A percentile compares a stretch with the other conserved stretches of the same genome.
These are phyloP conservation scores for Pythium biforme DNA, from an alignment of 352 stramenopile species.

Conservation along the genomic window DNA sequence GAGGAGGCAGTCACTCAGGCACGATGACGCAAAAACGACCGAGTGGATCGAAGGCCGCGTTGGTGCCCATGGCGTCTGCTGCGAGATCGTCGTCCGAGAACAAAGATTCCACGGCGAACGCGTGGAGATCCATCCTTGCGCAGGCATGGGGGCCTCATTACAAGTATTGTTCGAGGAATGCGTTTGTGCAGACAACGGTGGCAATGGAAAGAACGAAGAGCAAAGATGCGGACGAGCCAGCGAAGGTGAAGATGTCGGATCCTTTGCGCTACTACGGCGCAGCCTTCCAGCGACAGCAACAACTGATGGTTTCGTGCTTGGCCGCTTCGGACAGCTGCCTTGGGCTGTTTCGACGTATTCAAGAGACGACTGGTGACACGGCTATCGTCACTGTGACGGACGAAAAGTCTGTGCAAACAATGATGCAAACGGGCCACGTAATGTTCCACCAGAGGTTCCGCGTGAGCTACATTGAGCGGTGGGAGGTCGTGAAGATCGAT, in stretches of 20 bases:
- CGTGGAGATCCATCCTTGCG: slow-evolving; percentile 15
- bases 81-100: neutral
- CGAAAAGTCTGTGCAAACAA: slow-evolving; percentile 46
- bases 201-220: neutral
- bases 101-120: slow-evolving; percentile 2
- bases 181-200: slow-evolving; percentile 9
- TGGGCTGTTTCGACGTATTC: slow-evolving; percentile 11
- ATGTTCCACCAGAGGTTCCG: slow-evolving; percentile 72
- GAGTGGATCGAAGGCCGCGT: slow-evolving; percentile 4
- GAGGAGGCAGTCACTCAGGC: neutral
- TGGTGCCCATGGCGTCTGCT: neutral
- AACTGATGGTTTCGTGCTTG: slow-evolving; percentile 5
- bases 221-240: neutral
- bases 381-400: slow-evolving; percentile 46
- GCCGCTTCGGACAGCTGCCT: slow-evolving; percentile 3
- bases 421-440: slow-evolving; percentile 59
- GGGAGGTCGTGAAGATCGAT: slow-evolving; percentile 58
- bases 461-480: slow-evolving; percentile 76
- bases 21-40: neutral
- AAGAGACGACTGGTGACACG: neutral
- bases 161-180: slow-evolving; percentile 21
- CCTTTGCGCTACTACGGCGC: slow-evolving; percentile 20
- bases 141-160: slow-evolving; percentile 24
- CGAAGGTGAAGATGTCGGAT: slow-evolving; percentile 6
- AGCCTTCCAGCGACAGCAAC: slow-evolving; percentile 13